These are phyloP conservation scores for Pichia sp. DNA, from an alignment of 1,139 yeast species.

Conservation along the genomic window DNA sequence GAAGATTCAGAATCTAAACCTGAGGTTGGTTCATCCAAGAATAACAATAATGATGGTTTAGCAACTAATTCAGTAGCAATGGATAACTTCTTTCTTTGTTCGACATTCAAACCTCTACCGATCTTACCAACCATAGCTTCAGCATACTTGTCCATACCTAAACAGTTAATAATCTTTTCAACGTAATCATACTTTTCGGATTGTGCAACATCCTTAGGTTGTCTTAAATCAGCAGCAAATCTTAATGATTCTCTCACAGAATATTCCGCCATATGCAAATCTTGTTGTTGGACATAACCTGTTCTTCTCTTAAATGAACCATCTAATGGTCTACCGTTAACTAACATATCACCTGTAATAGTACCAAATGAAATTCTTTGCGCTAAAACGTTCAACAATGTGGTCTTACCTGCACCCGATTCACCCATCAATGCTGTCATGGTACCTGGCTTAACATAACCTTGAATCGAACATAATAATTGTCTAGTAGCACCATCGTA, in stretches of 20 bases:
- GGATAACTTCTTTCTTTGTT: constrained; percentile 36
- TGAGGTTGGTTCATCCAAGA: constrained; percentile 48
- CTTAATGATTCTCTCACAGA: constrained; percentile 47
- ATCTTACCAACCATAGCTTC: constrained; percentile 49
- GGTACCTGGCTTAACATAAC: constrained; percentile 52
- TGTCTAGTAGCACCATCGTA: constrained; percentile 37
- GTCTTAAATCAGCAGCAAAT: constrained; percentile 49
- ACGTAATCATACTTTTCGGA: constrained; percentile 43
- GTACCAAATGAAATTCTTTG: constrained; percentile 45
- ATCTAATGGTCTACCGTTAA: constrained; percentile 43
- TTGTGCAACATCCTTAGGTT: constrained; percentile 39
- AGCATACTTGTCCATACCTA: constrained; percentile 46
- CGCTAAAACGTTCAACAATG: constrained; percentile 51
- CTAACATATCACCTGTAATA: constrained; percentile 48
- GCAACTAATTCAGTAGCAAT: constrained; percentile 49
- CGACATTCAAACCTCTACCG: constrained; percentile 53
- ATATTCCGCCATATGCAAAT: constrained; percentile 43
- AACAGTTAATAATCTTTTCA: constrained; percentile 42
- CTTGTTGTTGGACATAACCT: constrained; percentile 57
- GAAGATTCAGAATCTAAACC: constrained; percentile 51
- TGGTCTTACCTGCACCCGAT: constrained; percentile 68
- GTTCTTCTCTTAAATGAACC: constrained; percentile 44
- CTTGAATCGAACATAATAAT: constrained; percentile 36
- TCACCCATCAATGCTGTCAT: constrained; percentile 62
- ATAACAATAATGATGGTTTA: constrained; percentile 42